phyloP scores from a whole-genome alignment of 1,284 basidiomycete genomes.

The Ganoderma meredithae region DNA sequence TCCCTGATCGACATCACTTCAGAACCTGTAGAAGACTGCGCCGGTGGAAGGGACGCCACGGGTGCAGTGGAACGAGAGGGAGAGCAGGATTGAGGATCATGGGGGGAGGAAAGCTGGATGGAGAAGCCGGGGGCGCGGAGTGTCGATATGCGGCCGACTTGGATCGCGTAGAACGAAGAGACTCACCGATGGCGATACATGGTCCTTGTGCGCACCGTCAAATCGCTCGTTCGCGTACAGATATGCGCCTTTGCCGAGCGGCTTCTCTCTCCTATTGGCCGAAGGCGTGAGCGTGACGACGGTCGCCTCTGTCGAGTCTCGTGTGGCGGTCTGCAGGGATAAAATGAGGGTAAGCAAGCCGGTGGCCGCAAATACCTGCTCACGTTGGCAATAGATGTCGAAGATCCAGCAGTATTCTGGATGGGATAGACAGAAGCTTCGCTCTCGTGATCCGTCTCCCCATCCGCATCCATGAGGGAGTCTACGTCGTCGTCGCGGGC shows the following conservation, averaged over 20 bases:
- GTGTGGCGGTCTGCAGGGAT: too few relatives aligned
- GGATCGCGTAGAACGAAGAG: neutral
- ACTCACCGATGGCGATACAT: slow-evolving; percentile 20
- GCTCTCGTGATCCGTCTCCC: slow-evolving; percentile 30
- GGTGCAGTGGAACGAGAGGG: too few relatives aligned
- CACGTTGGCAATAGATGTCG: neutral
- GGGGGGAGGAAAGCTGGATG: too few relatives aligned
- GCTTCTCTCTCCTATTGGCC: neutral
- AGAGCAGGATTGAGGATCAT: too few relatives aligned
- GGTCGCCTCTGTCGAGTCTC: neutral
- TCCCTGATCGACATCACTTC: too few relatives aligned
- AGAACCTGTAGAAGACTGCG: too few relatives aligned
- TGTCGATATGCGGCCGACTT: neutral
- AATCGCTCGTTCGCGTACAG: too few relatives aligned
- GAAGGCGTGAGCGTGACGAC: neutral
- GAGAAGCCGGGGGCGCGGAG: too few relatives aligned
- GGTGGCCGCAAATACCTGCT: neutral
- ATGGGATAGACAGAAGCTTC: slow-evolving; percentile 13
- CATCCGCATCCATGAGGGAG: slow-evolving; percentile 25
- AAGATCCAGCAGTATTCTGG: neutral
- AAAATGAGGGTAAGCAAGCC: too few relatives aligned
- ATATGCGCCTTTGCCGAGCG: too few relatives aligned
- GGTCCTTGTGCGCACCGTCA: neutral
- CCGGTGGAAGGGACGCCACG: too few relatives aligned
- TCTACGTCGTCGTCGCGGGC: slow-evolving; percentile 4